Evolutionary conservation across 2,329 filamentous ascomycete genomes (phyloP), one percentile per base, ranked within the genome.

Genomic region (Pseudogymnoascus sp.): DNA sequence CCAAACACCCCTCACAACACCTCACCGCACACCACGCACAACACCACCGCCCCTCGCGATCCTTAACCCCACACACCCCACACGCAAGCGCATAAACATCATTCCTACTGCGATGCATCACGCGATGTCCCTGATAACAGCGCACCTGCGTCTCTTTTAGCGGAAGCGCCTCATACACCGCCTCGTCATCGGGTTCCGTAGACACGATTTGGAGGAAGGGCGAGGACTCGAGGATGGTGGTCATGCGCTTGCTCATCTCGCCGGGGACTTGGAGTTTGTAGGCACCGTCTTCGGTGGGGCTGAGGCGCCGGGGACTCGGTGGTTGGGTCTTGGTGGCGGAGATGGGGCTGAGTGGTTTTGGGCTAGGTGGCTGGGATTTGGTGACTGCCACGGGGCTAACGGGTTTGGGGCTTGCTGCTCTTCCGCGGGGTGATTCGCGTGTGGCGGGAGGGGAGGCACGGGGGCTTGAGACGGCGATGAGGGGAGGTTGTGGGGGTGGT

Each of bases 21-120:
- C 70, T 67, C 33, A 73, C 57, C 60, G 68, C 71, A 50, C 71
- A 73, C 71, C 71, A 73, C 20, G 65, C 66, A 57, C 71, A 73
- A 41, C 64, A 65, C 67, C 67, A 72, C 18, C 68, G 60, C 15
- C 57, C 64, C 30, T 70, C 67, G 2, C 61, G 63, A 43, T 73
- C 70, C 30, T 63, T 64, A 47, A 63, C 68, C 28, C 64, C 60
- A 62, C 71, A 73, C 6, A 71, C 61, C 70, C 69, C 69, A 59
- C 71, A 73, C 7, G 63, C 67, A n/a, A 71, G 64, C 0, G 70
- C 68, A 62, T 66, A 72, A 2, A 68, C 6, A 7, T 58, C 63
- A 39, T 72, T 73, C 47, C 63, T 66, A 25, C 67, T 64, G 2
- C 59, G 60, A 2, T 69, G 68, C 69, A 73, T 70, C 37, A 65